phyloP scores from a whole-genome alignment of 192 early-diverging fungal genomes.

The Coemansia nantahalensis region DNA sequence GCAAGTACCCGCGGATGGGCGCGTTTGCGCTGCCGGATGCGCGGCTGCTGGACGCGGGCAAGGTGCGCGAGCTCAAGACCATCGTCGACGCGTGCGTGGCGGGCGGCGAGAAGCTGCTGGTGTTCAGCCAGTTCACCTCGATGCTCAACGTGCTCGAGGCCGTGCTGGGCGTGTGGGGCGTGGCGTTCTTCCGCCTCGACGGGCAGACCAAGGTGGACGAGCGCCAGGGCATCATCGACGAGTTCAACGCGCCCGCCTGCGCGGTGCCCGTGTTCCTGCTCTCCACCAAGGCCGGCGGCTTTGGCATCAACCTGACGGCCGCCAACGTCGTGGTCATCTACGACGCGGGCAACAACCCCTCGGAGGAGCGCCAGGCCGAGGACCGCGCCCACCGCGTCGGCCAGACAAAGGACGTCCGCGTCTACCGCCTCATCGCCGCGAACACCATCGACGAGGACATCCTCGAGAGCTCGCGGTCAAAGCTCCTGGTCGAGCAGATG shows the following conservation, averaged over 20 bases:
- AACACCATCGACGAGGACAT: conserved; percentile 64
- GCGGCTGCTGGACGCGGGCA: conserved; percentile 72
- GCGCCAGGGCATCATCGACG: conserved; percentile 73
- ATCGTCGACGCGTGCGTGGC: conserved; percentile 54
- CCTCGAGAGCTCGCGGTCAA: conserved; percentile 35
- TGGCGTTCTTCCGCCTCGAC: conserved; percentile 57
- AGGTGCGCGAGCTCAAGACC: conserved; percentile 60
- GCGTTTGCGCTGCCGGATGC: conserved; percentile 55
- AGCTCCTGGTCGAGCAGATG: conserved; percentile 46
- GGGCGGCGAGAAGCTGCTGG: conserved; percentile 54
- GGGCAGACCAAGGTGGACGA: conserved; percentile 67
- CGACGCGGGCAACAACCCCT: conserved; percentile 85
- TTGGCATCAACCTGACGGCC: conserved; percentile 77
- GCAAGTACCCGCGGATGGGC: conserved; percentile 23
- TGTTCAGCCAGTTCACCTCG: conserved; percentile 87
- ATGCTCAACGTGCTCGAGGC: conserved; percentile 80
- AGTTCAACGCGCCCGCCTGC: conserved; percentile 61
- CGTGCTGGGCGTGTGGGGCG: conserved; percentile 53
- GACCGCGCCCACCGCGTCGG: conserved; percentile 88
- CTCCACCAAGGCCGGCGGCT: conserved; percentile 77
- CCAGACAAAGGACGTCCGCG: conserved; percentile 75
- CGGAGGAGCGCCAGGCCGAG: conserved; percentile 80
- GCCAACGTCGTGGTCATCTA: conserved; percentile 78
- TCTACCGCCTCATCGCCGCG: conserved; percentile 66
- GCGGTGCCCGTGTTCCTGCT: conserved; percentile 64